These are phyloP conservation scores for Chlorella sp. DNA, from an alignment of 139 green algal genomes.

Conservation along the genomic window DNA sequence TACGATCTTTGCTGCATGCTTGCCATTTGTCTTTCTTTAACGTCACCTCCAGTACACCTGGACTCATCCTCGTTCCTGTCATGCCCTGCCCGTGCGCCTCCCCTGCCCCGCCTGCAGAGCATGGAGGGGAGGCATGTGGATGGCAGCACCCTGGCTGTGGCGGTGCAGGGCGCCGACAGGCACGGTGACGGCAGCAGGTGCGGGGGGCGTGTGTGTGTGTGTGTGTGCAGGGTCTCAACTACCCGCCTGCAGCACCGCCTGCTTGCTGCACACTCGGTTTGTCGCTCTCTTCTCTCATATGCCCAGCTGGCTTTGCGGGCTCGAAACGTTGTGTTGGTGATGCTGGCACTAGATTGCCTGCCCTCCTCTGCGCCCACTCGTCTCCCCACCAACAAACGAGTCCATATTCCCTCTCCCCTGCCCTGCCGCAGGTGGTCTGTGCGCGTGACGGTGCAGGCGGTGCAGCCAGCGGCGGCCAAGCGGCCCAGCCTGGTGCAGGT, in stretches of 20 bases:
- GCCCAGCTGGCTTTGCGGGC: too few relatives aligned
- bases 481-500: not conserved
- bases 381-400: too few relatives aligned
- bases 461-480: not conserved
- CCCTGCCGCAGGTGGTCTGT: not conserved
- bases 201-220: not conserved
- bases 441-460: not conserved
- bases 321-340: not conserved
- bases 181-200: constrained; percentile 29
- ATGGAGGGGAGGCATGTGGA: constrained; percentile 1
- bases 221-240: not conserved
- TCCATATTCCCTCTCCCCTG: too few relatives aligned
- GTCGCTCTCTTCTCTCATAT: too few relatives aligned
- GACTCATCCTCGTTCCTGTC: too few relatives aligned
- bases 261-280: too few relatives aligned
- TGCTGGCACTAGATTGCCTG: too few relatives aligned
- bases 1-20: too few relatives aligned
- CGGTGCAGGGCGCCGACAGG: constrained; percentile 14
- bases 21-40: too few relatives aligned
- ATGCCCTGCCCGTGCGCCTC: too few relatives aligned
- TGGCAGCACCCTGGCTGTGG: constrained; percentile 3
- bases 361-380: not conserved
- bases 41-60: too few relatives aligned
- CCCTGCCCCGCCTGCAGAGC: not conserved
- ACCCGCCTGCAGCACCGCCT: not conserved